Conservation (phyloP, 768 basidiomycete genomes). For the Kwoniella mangroviensis region DNA sequence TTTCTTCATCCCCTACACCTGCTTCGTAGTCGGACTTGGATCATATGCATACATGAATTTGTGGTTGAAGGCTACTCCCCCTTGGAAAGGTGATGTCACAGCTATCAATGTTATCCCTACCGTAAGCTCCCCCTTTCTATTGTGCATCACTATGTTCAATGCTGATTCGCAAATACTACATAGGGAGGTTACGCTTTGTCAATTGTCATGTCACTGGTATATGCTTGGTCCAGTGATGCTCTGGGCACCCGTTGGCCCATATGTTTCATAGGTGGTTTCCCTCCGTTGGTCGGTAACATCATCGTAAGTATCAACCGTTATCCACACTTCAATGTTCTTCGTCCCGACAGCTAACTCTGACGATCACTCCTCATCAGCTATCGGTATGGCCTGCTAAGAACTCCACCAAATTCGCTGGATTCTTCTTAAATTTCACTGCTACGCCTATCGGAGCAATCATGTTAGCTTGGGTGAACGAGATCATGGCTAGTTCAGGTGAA, state of each 20-base stretch:
- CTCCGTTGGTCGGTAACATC: slow-evolving; percentile 36
- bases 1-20: slow-evolving; percentile 34
- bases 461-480: slow-evolving; percentile 40
- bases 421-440: slow-evolving; percentile 31
- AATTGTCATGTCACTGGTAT: slow-evolving; percentile 28
- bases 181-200: slow-evolving; percentile 34
- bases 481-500: slow-evolving; percentile 29
- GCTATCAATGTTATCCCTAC: slow-evolving; percentile 41
- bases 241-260: slow-evolving; percentile 33
- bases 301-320: slow-evolving; percentile 19
- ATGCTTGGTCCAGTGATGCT: slow-evolving; percentile 36
- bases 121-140: slow-evolving; percentile 1
- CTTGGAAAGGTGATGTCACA: slow-evolving; percentile 22
- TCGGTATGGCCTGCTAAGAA: slow-evolving; percentile 26
- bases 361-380: slow-evolving; percentile 8
- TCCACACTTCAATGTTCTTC: neutral
- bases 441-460: slow-evolving; percentile 34
- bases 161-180: neutral
- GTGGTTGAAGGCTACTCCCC: slow-evolving; percentile 31
- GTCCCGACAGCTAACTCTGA: neutral
- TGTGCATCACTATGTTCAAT: neutral
- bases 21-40: slow-evolving; percentile 29
- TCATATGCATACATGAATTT: slow-evolving; percentile 40
- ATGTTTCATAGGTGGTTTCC: slow-evolving; percentile 25
- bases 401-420: slow-evolving; percentile 31